Evolutionary conservation across 2,329 filamentous ascomycete genomes (phyloP).

Genomic region (Grosmannia serpens): DNA sequence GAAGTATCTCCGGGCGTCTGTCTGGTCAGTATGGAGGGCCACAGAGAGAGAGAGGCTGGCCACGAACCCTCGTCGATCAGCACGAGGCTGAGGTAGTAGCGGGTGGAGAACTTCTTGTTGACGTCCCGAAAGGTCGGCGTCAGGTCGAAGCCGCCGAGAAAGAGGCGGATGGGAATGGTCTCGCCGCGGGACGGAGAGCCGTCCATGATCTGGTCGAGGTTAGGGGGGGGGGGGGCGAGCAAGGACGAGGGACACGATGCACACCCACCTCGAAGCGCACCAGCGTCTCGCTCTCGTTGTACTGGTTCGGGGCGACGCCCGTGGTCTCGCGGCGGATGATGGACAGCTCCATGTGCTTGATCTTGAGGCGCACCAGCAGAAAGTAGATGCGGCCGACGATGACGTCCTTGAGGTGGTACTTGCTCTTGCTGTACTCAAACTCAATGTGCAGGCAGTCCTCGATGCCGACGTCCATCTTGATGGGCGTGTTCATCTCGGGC

Average conservation of each 20-base stretch:
- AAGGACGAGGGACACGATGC: neutral
- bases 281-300: slow-evolving; percentile 97
- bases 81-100: slow-evolving; percentile 94
- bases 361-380: slow-evolving; percentile 90
- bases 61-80: slow-evolving; percentile 80
- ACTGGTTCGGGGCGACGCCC: slow-evolving; percentile 92
- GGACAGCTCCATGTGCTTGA: slow-evolving; percentile 98
- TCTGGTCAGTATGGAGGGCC: slow-evolving; percentile 6
- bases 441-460: slow-evolving; percentile 99
- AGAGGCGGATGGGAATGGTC: slow-evolving; percentile 93
- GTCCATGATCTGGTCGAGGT: slow-evolving; percentile 77
- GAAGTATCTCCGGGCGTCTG: slow-evolving; percentile 93
- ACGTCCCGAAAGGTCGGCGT: slow-evolving; percentile 98
- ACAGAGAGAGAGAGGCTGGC: neutral
- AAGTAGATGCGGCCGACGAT: slow-evolving; percentile 99
- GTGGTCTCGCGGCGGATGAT: slow-evolving; percentile 97
- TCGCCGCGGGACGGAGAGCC: slow-evolving; percentile 90
- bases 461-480: slow-evolving; percentile 99
- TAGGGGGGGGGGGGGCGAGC: neutral
- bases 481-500: slow-evolving; percentile 93
- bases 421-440: slow-evolving; percentile 98
- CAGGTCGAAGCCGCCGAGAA: slow-evolving; percentile 93
- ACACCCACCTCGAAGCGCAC: slow-evolving; percentile 79
- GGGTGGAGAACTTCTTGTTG: slow-evolving; percentile 98
- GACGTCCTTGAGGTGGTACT: slow-evolving; percentile 98